Evolutionary conservation across 2,329 filamentous ascomycete species (phyloP), one percentile per base, ranked within the genome.

Genomic region (Incumbomyces delicatus): DNA sequence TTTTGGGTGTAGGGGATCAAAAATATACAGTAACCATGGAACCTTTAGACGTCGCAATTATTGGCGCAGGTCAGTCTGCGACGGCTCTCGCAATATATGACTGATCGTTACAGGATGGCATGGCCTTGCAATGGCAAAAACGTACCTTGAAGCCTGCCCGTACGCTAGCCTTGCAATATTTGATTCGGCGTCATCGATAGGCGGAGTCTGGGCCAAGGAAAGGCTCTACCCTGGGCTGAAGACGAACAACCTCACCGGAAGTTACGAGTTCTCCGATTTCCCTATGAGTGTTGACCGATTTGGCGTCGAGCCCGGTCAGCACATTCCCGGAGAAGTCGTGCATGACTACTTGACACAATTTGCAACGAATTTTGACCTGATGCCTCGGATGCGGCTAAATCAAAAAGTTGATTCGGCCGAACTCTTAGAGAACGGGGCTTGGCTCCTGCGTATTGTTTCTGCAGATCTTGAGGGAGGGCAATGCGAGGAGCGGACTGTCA

Each of bases 211-310:
- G 85, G 75, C 79, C 7, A 68, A 77, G 47, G 68, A 82, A 32
- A 74, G 83, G 1, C 64, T 87, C 1, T 71, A 88, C 60, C 76
- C 79, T 0, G 79, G 77, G 1, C 71, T 90, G 41, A 83, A 80
- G 57, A 80, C 77, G 44, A 89, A 90, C 63, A 88, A 88, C 57
- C 74, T 86, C 60, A 61, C 81, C 10, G 83, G 84, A 2, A 83
- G 78, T 0, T 86, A 81, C 54, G 82, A 89, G 61, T 87, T 77
- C 57, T 77, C 78, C 0, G 85, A 87, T 56, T 86, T 85, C 50
- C 81, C 83, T 14, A 83, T 89, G 78, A 69, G 73, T 48, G 62
- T 66, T 6, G 71, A 72, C 16, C 70, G 64, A 0, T 81, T 75
- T 54, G 67, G 65, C 0, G 62, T 71, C 17, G 58, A 70, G 42